Percentiles rank a stretch among this genome's conserved stretches.
Conservation (phyloP, 108 stramenopile genomes). For the Phaeodactylum tricornutum region DNA sequence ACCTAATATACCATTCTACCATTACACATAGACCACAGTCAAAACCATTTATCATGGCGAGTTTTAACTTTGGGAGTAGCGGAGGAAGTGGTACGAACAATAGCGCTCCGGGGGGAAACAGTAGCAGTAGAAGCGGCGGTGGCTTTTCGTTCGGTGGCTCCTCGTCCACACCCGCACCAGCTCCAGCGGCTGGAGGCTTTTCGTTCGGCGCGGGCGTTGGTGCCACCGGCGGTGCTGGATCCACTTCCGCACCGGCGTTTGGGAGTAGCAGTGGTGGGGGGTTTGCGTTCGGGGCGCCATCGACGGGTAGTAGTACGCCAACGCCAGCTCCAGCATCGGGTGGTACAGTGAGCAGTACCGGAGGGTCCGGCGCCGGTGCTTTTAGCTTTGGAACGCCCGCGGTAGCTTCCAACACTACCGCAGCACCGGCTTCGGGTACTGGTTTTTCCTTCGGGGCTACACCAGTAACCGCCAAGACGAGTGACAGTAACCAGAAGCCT, state of each 20-base stretch:
- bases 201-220: constrained; percentile 13
- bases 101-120: not conserved
- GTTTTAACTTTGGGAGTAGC: constrained; percentile 1
- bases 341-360: constrained; percentile 1
- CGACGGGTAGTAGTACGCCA: constrained; percentile 3
- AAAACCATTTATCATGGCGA: no score
- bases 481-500: constrained; percentile 1
- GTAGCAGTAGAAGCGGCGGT: not conserved
- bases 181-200: constrained; percentile 12
- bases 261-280: not conserved
- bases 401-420: not conserved
- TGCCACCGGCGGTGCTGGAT: not conserved
- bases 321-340: constrained; percentile 6
- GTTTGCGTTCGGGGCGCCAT: constrained; percentile 9
- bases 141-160: constrained; percentile 3
- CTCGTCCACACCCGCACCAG: constrained; percentile 11
- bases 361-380: not conserved
- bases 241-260: constrained; percentile 1
- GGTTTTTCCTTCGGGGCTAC: constrained; percentile 6
- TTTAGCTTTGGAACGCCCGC: constrained; percentile 10
- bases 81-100: not conserved
- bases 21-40: no score
- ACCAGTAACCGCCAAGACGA: no score
- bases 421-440: constrained; percentile 7
- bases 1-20: no score